Base-by-base conservation (phyloP, 2,329 filamentous ascomycete genomes). In the Diaporthe longicolla region DNA sequence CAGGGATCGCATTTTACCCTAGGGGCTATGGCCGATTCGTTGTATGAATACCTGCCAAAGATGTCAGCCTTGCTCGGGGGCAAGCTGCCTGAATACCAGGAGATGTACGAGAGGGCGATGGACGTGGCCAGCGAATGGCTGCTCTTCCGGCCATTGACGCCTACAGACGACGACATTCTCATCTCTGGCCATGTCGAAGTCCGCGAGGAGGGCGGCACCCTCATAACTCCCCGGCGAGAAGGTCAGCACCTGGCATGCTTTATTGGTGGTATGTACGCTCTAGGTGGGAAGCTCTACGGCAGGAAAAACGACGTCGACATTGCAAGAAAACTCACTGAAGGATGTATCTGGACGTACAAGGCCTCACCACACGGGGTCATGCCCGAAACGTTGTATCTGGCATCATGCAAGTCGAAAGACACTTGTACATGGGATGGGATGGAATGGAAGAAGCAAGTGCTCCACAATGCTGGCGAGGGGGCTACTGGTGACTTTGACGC, bases 101-200 rank as follows among this genome's bases (percentile, higher is more conserved):
- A 80, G 52, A 89, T 93, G 85, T 81, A 93, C 80, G 84, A 88
- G 73, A 83, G 81, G 21, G 87, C 89, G 24, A 87, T 91, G 58
- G 85, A 89, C n/a, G 83, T 87, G 0, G 88, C 87, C 2, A 88
- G 88, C 59, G 81, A 89, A 61, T 82, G 92, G 74, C 83, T 93
- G 3, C 86, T 93, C 69, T 93, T 90, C 81, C 87, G 89, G 4
- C 92, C 92, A 0, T 88, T 92, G 85, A 87, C 87, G 2, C 88
- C 87, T 0, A 82, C 83, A 5, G 86, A 87, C 61, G 85, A 86
- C 3, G 85, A 91, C 74, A 88, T 93, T 24, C 84, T 93, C 10
- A 81, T 93, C 4, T 85, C 90, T 0, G 91, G 78, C 24, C 81
- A 79, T 35, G 77, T 79, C 9, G 78, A 80, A 59, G 78, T 81